These are phyloP conservation scores for Candida boleticola DNA, from an alignment of 805 yeast genomes.

Conservation along the genomic window DNA sequence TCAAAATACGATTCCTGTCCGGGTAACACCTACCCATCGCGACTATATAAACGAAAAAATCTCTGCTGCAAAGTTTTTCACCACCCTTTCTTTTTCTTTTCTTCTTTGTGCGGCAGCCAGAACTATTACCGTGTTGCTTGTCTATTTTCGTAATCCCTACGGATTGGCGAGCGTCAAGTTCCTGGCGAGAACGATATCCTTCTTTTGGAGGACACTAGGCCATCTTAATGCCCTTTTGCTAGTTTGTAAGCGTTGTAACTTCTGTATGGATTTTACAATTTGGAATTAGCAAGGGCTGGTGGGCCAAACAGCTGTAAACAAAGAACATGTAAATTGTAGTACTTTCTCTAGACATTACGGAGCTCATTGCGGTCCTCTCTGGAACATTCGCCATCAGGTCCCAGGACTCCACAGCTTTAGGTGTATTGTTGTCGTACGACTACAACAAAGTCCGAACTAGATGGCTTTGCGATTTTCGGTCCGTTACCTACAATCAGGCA, in stretches of 20 bases:
- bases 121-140: slow-evolving; percentile 53
- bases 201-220: slow-evolving; percentile 30
- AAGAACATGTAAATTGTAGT: slow-evolving; percentile 2
- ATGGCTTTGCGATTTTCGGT: no score
- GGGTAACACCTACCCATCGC: no score
- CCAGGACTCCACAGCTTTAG: no score
- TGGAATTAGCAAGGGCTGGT: slow-evolving; percentile 44
- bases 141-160: slow-evolving; percentile 45
- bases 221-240: slow-evolving; percentile 47
- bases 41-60: not conserved
- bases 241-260: slow-evolving; percentile 18
- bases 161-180: slow-evolving; percentile 52
- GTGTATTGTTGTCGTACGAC: no score
- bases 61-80: not conserved
- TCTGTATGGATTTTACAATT: slow-evolving; percentile 13
- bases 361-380: no score
- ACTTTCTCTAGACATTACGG: no score
- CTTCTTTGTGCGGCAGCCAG: slow-evolving; percentile 51
- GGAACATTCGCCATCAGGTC: no score
- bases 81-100: slow-evolving; percentile 10
- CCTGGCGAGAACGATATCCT: slow-evolving; percentile 46
- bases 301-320: slow-evolving; percentile 39
- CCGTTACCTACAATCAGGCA: no score
- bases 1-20: no score
- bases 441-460: no score